A percentile compares a stretch with the other conserved stretches of the same genome.
Conservation (phyloP, 78 protist genomes). For the Dictyostelium intermedium region DNA sequence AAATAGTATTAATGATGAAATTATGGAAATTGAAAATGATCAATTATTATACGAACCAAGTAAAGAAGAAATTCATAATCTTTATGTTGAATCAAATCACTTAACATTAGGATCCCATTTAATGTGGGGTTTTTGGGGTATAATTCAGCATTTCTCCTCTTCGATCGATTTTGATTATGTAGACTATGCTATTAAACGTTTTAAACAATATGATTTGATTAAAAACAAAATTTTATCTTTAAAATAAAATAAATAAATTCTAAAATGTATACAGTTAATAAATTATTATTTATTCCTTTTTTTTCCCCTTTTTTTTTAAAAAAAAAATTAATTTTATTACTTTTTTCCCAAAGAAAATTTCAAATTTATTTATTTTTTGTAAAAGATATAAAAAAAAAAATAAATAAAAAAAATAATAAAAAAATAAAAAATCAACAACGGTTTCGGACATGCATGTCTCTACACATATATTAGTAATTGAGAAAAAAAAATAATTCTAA, state of each 20-base stretch:
- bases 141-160: slow-evolving; percentile 25
- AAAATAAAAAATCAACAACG: no score
- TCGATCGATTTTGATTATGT: slow-evolving; percentile 75
- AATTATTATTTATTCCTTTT: no score
- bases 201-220: slow-evolving; percentile 59
- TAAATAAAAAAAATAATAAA: no score
- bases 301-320: no score
- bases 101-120: slow-evolving; percentile 62
- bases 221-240: slow-evolving; percentile 35
- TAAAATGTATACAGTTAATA: neutral
- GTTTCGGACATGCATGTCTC: no score
- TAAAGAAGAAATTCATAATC: slow-evolving; percentile 44
- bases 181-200: slow-evolving; percentile 62
- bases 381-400: no score
- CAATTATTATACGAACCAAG: slow-evolving; percentile 10
- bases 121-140: slow-evolving; percentile 80
- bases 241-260: slow-evolving; percentile 7
- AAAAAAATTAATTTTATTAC: no score
- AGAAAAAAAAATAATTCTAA: no score
- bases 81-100: slow-evolving; percentile 66
- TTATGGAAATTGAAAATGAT: neutral
- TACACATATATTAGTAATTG: no score
- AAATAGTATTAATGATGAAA: neutral
- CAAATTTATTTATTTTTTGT: no score
- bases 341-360: no score